phyloP scores from a whole-genome alignment of 176 grass and related monocot genomes.

The Aegilops bicornis region DNA sequence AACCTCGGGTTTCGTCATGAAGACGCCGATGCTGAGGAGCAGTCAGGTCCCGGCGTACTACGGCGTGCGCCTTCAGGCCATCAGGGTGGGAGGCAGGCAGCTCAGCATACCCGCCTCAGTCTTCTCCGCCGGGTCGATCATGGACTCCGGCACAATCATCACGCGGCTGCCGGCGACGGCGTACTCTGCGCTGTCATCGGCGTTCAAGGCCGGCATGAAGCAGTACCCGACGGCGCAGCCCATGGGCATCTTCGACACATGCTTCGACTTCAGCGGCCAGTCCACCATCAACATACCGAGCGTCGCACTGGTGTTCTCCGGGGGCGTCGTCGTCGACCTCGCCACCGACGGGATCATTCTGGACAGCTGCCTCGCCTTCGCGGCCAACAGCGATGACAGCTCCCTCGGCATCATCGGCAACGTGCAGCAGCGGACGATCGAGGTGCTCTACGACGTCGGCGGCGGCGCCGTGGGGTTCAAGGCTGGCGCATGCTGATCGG shows the following conservation, averaged over 20 bases:
- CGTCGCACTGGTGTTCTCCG: conserved; percentile 42
- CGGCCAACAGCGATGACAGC: not conserved
- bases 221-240: conserved; percentile 20
- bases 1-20: conserved; percentile 15
- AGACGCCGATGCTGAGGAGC: conserved; percentile 42
- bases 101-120: conserved; percentile 28
- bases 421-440: conserved; percentile 33
- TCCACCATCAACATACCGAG: not conserved
- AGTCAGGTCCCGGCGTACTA: conserved; percentile 46
- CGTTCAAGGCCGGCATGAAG: conserved; percentile 54
- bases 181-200: conserved; percentile 54
- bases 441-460: conserved; percentile 26
- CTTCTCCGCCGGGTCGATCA: conserved; percentile 43
- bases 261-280: conserved; percentile 44
- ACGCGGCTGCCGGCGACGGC: conserved; percentile 43
- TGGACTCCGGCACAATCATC: conserved; percentile 67
- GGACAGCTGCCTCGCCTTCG: conserved; percentile 62
- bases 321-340: conserved; percentile 5
- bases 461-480: too few species aligned
- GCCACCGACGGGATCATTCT: conserved; percentile 38
- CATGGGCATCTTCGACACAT: conserved; percentile 35
- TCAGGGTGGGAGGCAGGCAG: conserved; percentile 42
- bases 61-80: conserved; percentile 39
- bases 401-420: conserved; percentile 45
- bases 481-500: too few species aligned